phyloP scores from a whole-genome alignment of 1,284 basidiomycete species.

The Earliella scabrosa region DNA sequence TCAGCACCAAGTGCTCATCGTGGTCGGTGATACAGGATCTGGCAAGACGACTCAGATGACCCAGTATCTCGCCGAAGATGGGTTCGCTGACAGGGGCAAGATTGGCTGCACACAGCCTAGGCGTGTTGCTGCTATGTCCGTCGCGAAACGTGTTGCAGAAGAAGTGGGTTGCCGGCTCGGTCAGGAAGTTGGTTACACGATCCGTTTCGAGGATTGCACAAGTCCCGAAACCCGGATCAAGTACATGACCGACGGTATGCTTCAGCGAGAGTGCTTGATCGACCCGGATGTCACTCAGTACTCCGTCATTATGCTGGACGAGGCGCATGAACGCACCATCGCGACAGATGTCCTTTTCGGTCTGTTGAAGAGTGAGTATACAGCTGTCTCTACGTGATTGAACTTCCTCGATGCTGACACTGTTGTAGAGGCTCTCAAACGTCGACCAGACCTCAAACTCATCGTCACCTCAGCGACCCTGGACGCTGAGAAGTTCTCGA shows the following conservation, averaged over 20 bases:
- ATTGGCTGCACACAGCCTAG: slow-evolving; percentile 98
- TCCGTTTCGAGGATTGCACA: slow-evolving; percentile 99
- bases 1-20: slow-evolving; percentile 91
- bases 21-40: slow-evolving; percentile 89
- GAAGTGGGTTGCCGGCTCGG: slow-evolving; percentile 97
- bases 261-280: slow-evolving; percentile 95
- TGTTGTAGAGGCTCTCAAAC: slow-evolving; percentile 85
- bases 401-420: slow-evolving; percentile 22
- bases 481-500: slow-evolving; percentile 99
- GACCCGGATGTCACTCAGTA: slow-evolving; percentile 94
- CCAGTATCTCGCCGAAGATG: slow-evolving; percentile 79
- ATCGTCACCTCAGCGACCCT: slow-evolving; percentile 99
- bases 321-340: slow-evolving; percentile 98
- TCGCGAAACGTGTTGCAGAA: slow-evolving; percentile 97
- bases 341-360: slow-evolving; percentile 98
- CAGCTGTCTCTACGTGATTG: neutral
- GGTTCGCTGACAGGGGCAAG: slow-evolving; percentile 79
- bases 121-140: slow-evolving; percentile 99
- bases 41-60: slow-evolving; percentile 87
- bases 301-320: slow-evolving; percentile 97
- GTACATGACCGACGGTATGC: slow-evolving; percentile 99
- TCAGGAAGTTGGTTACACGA: slow-evolving; percentile 97
- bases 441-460: slow-evolving; percentile 93
- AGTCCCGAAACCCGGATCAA: slow-evolving; percentile 98
- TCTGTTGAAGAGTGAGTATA: slow-evolving; percentile 87